Evolutionary conservation across 164 flowering plant species (phyloP).

Genomic region (Aristolochia contorta): DNA sequence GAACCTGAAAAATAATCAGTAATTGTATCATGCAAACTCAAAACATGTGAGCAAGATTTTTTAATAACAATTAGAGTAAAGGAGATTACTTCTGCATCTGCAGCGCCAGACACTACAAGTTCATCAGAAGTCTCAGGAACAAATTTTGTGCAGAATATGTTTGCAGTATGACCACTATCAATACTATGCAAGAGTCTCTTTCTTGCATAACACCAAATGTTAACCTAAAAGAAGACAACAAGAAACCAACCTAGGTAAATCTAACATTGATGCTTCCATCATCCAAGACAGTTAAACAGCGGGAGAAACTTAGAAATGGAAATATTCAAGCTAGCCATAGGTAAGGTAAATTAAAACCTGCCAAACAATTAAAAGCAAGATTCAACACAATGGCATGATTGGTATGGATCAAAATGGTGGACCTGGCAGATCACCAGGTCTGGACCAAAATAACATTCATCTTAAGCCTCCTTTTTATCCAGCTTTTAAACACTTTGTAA

Average conservation of each 20-base stretch:
- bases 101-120: constrained; percentile 91
- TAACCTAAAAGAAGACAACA: constrained; percentile 24
- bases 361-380: no score
- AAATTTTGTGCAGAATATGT: constrained; percentile 91
- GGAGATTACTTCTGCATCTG: constrained; percentile 70
- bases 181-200: constrained; percentile 60
- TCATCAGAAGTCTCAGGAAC: constrained; percentile 93
- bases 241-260: neutral
- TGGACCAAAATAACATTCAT: no score
- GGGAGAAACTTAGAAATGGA: neutral
- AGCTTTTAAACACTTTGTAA: no score
- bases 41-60: neutral
- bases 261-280: no score
- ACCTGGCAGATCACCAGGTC: no score
- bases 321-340: no score
- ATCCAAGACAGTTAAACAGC: no score
- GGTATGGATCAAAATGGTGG: no score
- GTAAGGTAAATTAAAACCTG: no score
- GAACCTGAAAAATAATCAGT: constrained; percentile 43
- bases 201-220: constrained; percentile 72
- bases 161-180: constrained; percentile 84
- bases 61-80: neutral
- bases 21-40: constrained; percentile 6
- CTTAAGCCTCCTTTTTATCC: no score
- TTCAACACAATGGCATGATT: no score